Evolutionary conservation across 345 rosid species (phyloP).

Genomic region (Limnanthes douglasii): DNA sequence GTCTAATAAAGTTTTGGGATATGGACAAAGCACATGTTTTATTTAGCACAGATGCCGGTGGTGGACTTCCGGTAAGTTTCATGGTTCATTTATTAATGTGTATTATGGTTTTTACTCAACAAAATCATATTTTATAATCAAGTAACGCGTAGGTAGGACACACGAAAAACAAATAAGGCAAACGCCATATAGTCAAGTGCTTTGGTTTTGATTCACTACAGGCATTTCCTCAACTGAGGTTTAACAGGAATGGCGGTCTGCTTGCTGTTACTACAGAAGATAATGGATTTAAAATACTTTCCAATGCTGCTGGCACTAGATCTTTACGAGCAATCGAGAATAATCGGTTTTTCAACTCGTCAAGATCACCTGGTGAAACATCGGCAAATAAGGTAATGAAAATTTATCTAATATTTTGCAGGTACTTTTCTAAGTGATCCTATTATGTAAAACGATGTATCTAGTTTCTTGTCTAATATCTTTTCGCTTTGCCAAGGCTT

Average conservation of each 20-base stretch:
- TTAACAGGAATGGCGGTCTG: conserved; percentile 82
- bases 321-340: conserved; percentile 43
- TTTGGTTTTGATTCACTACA: conserved; percentile 14
- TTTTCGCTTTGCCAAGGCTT: background rate
- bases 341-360: conserved; percentile 45
- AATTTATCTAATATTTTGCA: too few relatives aligned
- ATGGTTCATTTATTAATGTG: too few relatives aligned
- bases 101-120: too few relatives aligned
- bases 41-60: conserved; percentile 37
- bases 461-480: conserved; percentile 12
- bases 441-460: too few relatives aligned
- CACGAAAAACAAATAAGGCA: too few relatives aligned
- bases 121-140: too few relatives aligned
- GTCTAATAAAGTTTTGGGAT: conserved; percentile 51
- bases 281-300: conserved; percentile 85
- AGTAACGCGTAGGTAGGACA: too few relatives aligned
- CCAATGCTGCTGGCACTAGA: conserved; percentile 53
- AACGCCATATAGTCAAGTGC: too few relatives aligned
- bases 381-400: conserved; percentile 49
- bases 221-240: conserved; percentile 65
- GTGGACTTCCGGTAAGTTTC: conserved; percentile 45
- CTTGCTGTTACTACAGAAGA: conserved; percentile 82
- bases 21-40: conserved; percentile 36
- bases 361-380: conserved; percentile 50
- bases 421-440: too few relatives aligned